A percentile compares a stretch with the other conserved stretches of the same genome.
phyloP scores from a whole-genome alignment of 768 basidiomycete genomes.

The Tylopilus felleus region DNA sequence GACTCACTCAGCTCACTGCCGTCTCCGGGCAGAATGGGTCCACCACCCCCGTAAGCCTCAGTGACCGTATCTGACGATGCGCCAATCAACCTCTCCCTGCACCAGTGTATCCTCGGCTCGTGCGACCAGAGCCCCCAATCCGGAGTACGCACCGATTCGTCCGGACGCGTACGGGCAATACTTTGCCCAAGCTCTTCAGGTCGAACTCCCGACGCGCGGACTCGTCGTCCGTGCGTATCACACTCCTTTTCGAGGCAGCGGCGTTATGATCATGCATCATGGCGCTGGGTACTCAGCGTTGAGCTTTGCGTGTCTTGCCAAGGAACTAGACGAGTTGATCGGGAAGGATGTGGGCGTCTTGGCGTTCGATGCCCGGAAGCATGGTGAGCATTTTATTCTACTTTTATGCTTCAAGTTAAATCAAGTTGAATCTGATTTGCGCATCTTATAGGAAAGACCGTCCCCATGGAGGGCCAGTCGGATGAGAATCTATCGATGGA shows the following conservation, averaged over 20 bases:
- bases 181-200: conserved; percentile 78
- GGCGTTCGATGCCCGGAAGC: conserved; percentile 78
- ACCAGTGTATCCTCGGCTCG: conserved; percentile 26
- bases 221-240: conserved; percentile 83
- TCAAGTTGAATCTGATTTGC: not conserved
- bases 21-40: conserved; percentile 46
- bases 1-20: conserved; percentile 64
- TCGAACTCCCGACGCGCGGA: conserved; percentile 56
- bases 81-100: conserved; percentile 19
- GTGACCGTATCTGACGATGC: conserved; percentile 2
- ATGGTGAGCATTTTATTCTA: conserved; percentile 54
- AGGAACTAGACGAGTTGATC: conserved; percentile 59
- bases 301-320: conserved; percentile 89
- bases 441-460: conserved; percentile 23
- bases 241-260: conserved; percentile 57
- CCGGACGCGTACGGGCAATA: conserved; percentile 51
- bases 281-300: conserved; percentile 91
- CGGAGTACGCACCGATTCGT: conserved; percentile 73
- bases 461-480: conserved; percentile 16
- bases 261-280: conserved; percentile 89
- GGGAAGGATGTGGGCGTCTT: conserved; percentile 78
- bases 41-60: conserved; percentile 56
- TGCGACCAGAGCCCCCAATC: conserved; percentile 44
- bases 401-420: not conserved
- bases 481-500: conserved; percentile 57